Conservation (phyloP, 345 rosid genomes). For the Cochlearia excelsa region DNA sequence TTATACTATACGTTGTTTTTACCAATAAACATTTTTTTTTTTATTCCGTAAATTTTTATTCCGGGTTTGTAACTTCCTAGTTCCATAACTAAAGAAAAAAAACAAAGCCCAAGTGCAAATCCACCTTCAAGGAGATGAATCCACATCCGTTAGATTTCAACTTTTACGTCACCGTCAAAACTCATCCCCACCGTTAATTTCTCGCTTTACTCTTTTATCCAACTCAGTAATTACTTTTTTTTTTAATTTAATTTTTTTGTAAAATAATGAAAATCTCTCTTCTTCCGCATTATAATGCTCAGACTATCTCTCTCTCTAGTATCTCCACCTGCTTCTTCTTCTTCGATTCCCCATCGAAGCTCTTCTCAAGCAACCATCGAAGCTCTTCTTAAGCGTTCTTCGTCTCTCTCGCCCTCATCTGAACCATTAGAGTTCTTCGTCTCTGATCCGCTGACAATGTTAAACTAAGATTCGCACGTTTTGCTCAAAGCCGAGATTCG, state of each 20-base stretch:
- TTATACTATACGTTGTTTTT: no score
- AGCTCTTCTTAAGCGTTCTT: no score
- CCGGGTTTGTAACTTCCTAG: no score
- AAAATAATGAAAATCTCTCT: slow-evolving; percentile 19
- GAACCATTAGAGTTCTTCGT: slow-evolving; percentile 3
- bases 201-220: no score
- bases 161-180: neutral
- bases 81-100: no score
- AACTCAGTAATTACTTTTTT: neutral
- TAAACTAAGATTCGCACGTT: slow-evolving; percentile 30
- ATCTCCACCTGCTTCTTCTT: slow-evolving; percentile 26
- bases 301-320: slow-evolving; percentile 6
- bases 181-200: slow-evolving; percentile 23
- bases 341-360: slow-evolving; percentile 26
- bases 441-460: slow-evolving; percentile 14
- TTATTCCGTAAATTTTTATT: no score
- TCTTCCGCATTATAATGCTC: no score
- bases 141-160: slow-evolving; percentile 17
- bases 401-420: slow-evolving; percentile 16
- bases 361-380: no score
- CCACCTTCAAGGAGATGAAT: slow-evolving; percentile 1
- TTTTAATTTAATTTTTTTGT: neutral
- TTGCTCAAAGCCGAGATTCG: slow-evolving; percentile 25
- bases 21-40: no score
- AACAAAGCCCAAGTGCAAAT: no score